Percentiles rank a stretch among this genome's conserved stretches.
phyloP scores from a whole-genome alignment of 345 rosid genomes.

The Eucalyptus microcorys region DNA sequence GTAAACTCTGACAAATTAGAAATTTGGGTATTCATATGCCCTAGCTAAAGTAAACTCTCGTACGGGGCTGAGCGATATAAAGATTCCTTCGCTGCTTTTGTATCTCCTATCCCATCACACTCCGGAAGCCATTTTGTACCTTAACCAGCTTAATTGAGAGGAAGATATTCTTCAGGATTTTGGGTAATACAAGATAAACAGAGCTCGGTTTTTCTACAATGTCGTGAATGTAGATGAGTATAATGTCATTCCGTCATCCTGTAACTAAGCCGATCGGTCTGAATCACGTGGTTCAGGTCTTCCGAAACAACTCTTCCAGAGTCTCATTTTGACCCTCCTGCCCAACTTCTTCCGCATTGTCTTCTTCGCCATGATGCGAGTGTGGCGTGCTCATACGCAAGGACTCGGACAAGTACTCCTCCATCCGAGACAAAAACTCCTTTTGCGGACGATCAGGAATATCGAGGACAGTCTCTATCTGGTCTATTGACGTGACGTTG shows the following conservation, averaged over 20 bases:
- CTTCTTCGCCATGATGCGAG: slow-evolving; percentile 34
- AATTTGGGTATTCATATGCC: neutral
- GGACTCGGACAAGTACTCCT: slow-evolving; percentile 45
- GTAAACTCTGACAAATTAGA: neutral
- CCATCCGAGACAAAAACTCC: slow-evolving; percentile 38
- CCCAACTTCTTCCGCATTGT: slow-evolving; percentile 9
- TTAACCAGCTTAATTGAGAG: neutral
- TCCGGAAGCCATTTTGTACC: neutral
- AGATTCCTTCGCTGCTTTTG: neutral
- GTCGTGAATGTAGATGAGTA: neutral
- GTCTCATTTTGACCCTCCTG: slow-evolving; percentile 34
- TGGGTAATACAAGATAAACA: neutral
- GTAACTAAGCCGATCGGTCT: neutral
- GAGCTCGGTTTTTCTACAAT: neutral
- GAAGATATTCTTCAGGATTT: neutral
- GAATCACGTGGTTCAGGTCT: slow-evolving; percentile 1
- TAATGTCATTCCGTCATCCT: neutral
- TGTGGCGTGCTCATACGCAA: slow-evolving; percentile 16
- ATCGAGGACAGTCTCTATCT: slow-evolving; percentile 24
- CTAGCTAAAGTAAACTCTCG: neutral
- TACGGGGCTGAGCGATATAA: neutral
- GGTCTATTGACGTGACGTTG: slow-evolving; percentile 37
- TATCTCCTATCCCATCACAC: neutral
- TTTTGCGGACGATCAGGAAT: slow-evolving; percentile 7
- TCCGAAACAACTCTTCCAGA: slow-evolving; percentile 48